Evolutionary conservation across 23 red algal genomes (phyloP).

Genomic region (Agarophyton chilense): DNA sequence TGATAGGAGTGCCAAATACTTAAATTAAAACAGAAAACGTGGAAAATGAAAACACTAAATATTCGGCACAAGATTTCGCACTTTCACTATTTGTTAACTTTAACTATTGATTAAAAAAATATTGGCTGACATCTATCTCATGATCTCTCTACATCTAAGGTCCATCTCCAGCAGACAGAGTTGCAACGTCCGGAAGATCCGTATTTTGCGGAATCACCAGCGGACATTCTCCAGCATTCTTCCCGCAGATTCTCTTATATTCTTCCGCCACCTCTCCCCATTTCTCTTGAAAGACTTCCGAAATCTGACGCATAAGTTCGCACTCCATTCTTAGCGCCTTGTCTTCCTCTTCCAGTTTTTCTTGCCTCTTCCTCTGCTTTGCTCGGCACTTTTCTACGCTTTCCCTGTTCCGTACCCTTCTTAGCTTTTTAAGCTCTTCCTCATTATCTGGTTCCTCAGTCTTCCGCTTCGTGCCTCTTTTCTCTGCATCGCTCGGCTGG

Average conservation of each 20-base stretch:
- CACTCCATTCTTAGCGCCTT: slow-evolving; percentile 14
- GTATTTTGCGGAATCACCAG: not conserved
- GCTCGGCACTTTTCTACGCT: slow-evolving; percentile 29
- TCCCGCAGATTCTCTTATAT: not conserved
- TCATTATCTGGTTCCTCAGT: not conserved
- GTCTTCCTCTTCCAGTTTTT: slow-evolving; percentile 28
- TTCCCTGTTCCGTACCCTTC: slow-evolving; percentile 25
- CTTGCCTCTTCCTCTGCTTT: not conserved
- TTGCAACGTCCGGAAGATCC: not conserved
- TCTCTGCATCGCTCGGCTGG: not conserved
- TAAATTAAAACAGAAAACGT: too few relatives aligned
- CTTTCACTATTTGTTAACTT: too few relatives aligned
- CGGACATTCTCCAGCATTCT: not conserved
- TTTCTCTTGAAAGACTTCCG: not conserved
- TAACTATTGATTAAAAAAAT: too few relatives aligned
- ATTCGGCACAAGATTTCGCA: too few relatives aligned
- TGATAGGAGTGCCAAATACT: too few relatives aligned
- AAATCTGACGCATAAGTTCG: slow-evolving; percentile 1
- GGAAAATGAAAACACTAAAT: too few relatives aligned
- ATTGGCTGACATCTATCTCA: too few relatives aligned
- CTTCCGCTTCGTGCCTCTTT: not conserved
- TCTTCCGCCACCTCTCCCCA: not conserved
- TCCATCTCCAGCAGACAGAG: not conserved
- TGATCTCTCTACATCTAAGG: too few relatives aligned
- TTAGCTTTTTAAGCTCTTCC: slow-evolving; percentile 17